Percentiles rank a stretch among this genome's conserved stretches.
Conservation (phyloP, 2,329 filamentous ascomycete species). For the Penicillium sp. region DNA sequence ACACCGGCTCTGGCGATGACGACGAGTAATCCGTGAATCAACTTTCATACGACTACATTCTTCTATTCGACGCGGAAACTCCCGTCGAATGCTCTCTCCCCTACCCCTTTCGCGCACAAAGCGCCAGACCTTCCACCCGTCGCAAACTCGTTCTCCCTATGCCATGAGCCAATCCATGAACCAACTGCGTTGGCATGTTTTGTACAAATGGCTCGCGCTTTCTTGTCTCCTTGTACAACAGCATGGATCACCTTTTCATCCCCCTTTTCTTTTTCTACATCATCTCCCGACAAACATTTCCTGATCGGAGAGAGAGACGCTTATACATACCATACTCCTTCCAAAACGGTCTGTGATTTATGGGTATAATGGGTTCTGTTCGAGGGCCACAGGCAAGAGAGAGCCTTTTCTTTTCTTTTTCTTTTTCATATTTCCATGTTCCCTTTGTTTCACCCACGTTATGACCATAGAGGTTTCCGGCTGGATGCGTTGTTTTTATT, state of each 20-base stretch:
- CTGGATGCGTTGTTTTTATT: constrained; percentile 32
- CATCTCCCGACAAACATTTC: constrained; percentile 11
- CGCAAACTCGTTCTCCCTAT: constrained; percentile 8
- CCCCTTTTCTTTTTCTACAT: background rate
- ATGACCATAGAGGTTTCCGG: constrained; percentile 43
- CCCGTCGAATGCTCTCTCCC: constrained; percentile 12
- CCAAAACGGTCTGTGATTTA: constrained; percentile 11
- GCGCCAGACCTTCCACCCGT: constrained; percentile 6
- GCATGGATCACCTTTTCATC: constrained; percentile 15
- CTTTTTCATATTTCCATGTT: constrained; percentile 23
- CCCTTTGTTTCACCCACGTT: constrained; percentile 26
- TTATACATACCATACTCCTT: constrained; percentile 6
- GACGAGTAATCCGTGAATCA: constrained; percentile 35
- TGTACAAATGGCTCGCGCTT: background rate
- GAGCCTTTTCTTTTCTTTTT: constrained; percentile 9
- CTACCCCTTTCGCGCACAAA: constrained; percentile 6
- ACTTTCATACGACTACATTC: constrained; percentile 7
- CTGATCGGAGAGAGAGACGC: constrained; percentile 13
- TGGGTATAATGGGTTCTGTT: constrained; percentile 15
- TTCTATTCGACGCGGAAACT: constrained; percentile 16
- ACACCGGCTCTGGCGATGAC: constrained; percentile 41
- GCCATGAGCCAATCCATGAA: constrained; percentile 4
- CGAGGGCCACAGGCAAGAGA: constrained; percentile 13
- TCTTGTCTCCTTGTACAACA: constrained; percentile 35
- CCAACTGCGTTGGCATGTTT: constrained; percentile 22